Evolutionary conservation across 1,284 basidiomycete species (phyloP), one percentile per base, ranked within the genome.

Genomic region (Ganoderma lingzhi): DNA sequence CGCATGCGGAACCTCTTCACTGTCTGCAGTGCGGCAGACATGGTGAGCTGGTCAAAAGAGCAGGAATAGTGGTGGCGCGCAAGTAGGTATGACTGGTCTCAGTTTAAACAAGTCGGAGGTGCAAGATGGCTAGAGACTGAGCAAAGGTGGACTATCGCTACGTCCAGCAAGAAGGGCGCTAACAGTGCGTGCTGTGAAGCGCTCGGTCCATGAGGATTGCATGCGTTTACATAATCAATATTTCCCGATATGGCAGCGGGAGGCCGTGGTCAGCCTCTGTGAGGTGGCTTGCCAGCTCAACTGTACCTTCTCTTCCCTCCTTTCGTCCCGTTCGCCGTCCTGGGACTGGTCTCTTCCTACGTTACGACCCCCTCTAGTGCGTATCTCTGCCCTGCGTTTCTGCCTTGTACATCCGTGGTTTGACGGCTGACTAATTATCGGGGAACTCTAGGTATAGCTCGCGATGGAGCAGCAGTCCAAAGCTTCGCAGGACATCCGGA

Each of bases 401-500:
- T 48, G 19, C 10, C n/a, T 19, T n/a, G 32, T 39, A 39, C 55
- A 14, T 35, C 4, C 2, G 3, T 37, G n/a, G 37, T n/a, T 9
- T 19, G 55, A 42, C 61, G n/a, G 61, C 63, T 72, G 37, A 72
- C 63, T 12, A 59, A 62, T 17, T 30, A 2, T 5, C 12, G 28
- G 45, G 23, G 17, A 58, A 62, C 23, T 55, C 37, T 53, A 73
- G 72, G 64, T 61, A 42, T 61, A 63, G 66, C 73, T 68, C 48
- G 76, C 80, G 48, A 87, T 89, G 83, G 90, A 93, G 74, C 90
- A 93, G 76, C 93, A 94, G 80, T 83, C 84, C 58, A 91, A 88
- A 78, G 94, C 95, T 37, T 88, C 94, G 19, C 85, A 89, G 45
- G 91, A 95, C 61, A 83, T 95, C 66, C 89, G 91, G 76, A 92